These are phyloP conservation scores for Diutina mesorugosa DNA, from an alignment of 1,139 yeast genomes.

Conservation along the genomic window DNA sequence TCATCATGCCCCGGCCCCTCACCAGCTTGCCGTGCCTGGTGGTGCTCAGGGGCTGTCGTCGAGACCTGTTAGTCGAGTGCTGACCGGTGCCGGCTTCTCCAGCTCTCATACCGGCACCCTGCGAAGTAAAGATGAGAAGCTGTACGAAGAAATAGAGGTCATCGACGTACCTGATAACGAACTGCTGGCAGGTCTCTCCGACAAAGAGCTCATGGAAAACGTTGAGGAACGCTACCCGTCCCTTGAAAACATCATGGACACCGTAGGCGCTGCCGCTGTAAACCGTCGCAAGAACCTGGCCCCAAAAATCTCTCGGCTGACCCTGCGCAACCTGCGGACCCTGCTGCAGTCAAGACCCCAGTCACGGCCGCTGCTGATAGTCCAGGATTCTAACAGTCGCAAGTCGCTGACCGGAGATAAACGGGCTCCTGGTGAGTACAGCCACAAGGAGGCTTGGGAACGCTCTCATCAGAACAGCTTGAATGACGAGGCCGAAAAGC, in stretches of 20 bases:
- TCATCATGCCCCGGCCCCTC: not conserved
- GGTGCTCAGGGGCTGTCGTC: not conserved
- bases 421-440: slow-evolving; percentile 9
- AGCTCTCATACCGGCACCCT: not conserved
- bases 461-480: slow-evolving; percentile 10
- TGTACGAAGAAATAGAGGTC: slow-evolving; percentile 7
- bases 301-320: not conserved
- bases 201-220: slow-evolving; percentile 15
- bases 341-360: slow-evolving; percentile 3
- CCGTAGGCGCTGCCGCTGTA: not conserved
- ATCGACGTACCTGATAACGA: slow-evolving; percentile 16
- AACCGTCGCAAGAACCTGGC: not conserved
- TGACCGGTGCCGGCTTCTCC: not conserved
- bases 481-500: slow-evolving; percentile 15
- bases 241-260: slow-evolving; percentile 19
- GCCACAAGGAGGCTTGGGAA: slow-evolving; percentile 28
- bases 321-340: slow-evolving; percentile 5
- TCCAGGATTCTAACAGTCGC: not conserved
- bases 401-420: slow-evolving; percentile 1
- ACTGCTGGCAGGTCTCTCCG: not conserved
- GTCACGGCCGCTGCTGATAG: not conserved
- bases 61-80: not conserved
- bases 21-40: not conserved
- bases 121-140: not conserved
- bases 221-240: slow-evolving; percentile 34